Percentiles rank a stretch among this genome's conserved stretches.
Conservation (phyloP, 805 yeast genomes). For the Pichia insulana region DNA sequence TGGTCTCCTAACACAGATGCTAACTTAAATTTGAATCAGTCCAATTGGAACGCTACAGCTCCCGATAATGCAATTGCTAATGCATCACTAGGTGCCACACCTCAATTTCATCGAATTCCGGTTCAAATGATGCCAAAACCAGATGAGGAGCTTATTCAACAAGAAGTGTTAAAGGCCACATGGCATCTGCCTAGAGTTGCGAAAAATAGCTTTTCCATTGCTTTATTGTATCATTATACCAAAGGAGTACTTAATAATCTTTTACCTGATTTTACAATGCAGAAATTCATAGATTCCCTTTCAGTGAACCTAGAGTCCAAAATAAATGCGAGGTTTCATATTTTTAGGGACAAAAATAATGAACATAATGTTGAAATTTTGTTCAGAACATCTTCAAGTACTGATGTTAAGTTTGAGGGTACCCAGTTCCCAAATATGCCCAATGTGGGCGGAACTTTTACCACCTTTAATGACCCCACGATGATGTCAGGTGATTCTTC, state of each 20-base stretch:
- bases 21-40: background rate
- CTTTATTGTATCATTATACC: conserved; percentile 21
- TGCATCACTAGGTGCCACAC: too few relatives aligned
- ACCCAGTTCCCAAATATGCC: too few relatives aligned
- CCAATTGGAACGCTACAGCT: background rate
- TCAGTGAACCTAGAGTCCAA: conserved; percentile 24
- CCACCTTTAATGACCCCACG: too few relatives aligned
- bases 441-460: too few relatives aligned
- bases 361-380: conserved; percentile 34
- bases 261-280: conserved; percentile 25
- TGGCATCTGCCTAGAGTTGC: conserved; percentile 23
- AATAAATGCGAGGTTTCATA: conserved; percentile 31
- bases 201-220: conserved; percentile 16
- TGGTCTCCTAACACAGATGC: conserved; percentile 15
- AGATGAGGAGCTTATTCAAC: conserved; percentile 32
- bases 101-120: background rate
- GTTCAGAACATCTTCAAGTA: too few relatives aligned
- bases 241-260: conserved; percentile 31
- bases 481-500: too few relatives aligned
- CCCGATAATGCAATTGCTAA: background rate
- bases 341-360: conserved; percentile 39
- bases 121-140: conserved; percentile 3
- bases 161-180: conserved; percentile 35
- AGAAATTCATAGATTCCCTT: conserved; percentile 24
- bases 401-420: too few relatives aligned